Base-by-base conservation (phyloP, 2,329 filamentous ascomycete species). In the Apiospora aurea region DNA sequence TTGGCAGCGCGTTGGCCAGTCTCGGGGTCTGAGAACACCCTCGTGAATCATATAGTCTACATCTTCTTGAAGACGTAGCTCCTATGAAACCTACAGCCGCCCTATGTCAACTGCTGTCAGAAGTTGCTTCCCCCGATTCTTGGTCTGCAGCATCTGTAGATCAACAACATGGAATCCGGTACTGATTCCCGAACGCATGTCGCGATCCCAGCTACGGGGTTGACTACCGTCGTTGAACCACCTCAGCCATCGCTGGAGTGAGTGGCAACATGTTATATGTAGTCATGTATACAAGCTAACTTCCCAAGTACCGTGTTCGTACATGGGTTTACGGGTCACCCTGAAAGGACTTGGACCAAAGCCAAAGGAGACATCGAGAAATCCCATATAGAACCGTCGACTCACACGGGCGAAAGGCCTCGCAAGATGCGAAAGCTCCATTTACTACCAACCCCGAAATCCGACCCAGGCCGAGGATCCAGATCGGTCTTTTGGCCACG, bases 401-500 rank as follows among this genome's bases (percentile, higher is more conserved):
- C 29, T 21, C 29, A 38, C 34, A 38, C 34, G 11, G 49, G 7
- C 18, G 53, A 61, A 38, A 38, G 53, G 10, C 53, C 53, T 61
- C 7, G 3, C 16, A 61, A 61, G 29, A 38, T 61, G 29, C 29
- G 53, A 11, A 61, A n/a, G 16, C 10, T 61, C 53, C 38, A 61
- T 21, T 3, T 38, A 38, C 18, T 61, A 2, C 18, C 29, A 6
- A 11, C 2, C 38, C 18, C 53, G 16, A 38, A 21, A 1, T 10
- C 53, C 16, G 38, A 11, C 29, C 4, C 11, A 38, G 16, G 29
- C 29, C 53, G 18, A 21, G 29, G 26, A 61, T 38, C 21, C 18
- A 61, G 53, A 6, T 61, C 53, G 16, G 53, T 61, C 29, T 61
- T 61, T n/a, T 61, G 53, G 53, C 53, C 53, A 13, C 53, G 53